phyloP scores from a whole-genome alignment of 2,329 filamentous ascomycete genomes.

The Phoma herbarum region DNA sequence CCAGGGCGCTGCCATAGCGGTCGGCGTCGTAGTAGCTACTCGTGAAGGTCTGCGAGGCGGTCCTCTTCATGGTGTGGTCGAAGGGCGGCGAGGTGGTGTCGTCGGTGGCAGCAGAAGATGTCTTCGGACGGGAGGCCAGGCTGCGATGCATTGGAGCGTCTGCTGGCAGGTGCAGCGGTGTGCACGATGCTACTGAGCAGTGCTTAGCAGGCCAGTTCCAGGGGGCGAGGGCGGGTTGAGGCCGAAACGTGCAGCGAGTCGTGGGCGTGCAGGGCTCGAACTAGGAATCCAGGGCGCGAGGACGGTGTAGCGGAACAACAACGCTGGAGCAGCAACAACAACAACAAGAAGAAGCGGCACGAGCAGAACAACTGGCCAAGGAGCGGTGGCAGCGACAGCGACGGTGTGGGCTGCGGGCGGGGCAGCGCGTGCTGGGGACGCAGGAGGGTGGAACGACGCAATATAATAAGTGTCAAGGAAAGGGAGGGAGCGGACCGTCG shows the following conservation, averaged over 20 bases:
- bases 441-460: neutral
- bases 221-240: constrained; percentile 21
- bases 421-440: constrained; percentile 5
- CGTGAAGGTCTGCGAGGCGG: constrained; percentile 51
- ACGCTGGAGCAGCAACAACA: constrained; percentile 6
- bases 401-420: constrained; percentile 12
- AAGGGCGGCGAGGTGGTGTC: constrained; percentile 35
- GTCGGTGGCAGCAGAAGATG: constrained; percentile 56
- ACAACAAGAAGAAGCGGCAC: neutral
- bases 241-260: constrained; percentile 23
- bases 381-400: constrained; percentile 14
- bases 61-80: constrained; percentile 48
- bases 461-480: neutral
- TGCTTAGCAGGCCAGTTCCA: constrained; percentile 15
- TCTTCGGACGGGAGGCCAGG: constrained; percentile 51
- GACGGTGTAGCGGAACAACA: constrained; percentile 5
- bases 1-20: constrained; percentile 33
- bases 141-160: constrained; percentile 48
- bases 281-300: constrained; percentile 14
- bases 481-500: constrained; percentile 19
- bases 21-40: constrained; percentile 35
- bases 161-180: constrained; percentile 23
- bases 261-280: constrained; percentile 17
- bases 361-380: constrained; percentile 19
- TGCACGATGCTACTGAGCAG: constrained; percentile 11